Evolutionary conservation across 345 rosid species (phyloP).

Genomic region (Passiflora organensis): DNA sequence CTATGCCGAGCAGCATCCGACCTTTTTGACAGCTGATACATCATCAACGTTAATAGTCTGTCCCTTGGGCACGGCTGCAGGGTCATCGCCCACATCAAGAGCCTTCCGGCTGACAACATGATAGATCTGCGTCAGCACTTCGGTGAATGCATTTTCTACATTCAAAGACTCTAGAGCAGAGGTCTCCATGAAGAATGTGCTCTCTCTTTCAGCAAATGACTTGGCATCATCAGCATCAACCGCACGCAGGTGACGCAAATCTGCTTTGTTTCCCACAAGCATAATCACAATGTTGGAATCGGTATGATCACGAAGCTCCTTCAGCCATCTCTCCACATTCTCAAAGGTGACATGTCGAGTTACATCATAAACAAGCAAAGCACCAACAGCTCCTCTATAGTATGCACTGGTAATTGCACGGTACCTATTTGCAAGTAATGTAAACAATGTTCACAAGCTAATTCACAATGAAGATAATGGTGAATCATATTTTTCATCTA

Average conservation of each 20-base stretch:
- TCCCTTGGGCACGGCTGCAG: slow-evolving; percentile 25
- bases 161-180: slow-evolving; percentile 25
- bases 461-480: not conserved
- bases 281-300: slow-evolving; percentile 25
- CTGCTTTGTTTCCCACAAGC: slow-evolving; percentile 30
- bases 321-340: slow-evolving; percentile 29
- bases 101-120: slow-evolving; percentile 25
- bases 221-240: slow-evolving; percentile 20
- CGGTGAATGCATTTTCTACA: slow-evolving; percentile 23
- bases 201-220: slow-evolving; percentile 26
- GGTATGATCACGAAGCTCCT: slow-evolving; percentile 27
- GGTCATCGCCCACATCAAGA: slow-evolving; percentile 26
- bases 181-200: slow-evolving; percentile 23
- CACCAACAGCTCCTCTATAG: slow-evolving; percentile 26
- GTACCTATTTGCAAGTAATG: slow-evolving; percentile 12
- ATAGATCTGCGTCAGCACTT: slow-evolving; percentile 24
- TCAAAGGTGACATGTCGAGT: slow-evolving; percentile 27
- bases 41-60: slow-evolving; percentile 21
- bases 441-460: not conserved
- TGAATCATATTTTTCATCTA: not conserved
- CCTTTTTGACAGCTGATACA: slow-evolving; percentile 28
- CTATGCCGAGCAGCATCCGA: slow-evolving; percentile 22
- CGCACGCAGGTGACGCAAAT: slow-evolving; percentile 23
- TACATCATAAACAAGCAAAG: slow-evolving; percentile 25
- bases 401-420: slow-evolving; percentile 26